phyloP scores from a whole-genome alignment of 306 rosid species.

The Gleditsia sinensis region DNA sequence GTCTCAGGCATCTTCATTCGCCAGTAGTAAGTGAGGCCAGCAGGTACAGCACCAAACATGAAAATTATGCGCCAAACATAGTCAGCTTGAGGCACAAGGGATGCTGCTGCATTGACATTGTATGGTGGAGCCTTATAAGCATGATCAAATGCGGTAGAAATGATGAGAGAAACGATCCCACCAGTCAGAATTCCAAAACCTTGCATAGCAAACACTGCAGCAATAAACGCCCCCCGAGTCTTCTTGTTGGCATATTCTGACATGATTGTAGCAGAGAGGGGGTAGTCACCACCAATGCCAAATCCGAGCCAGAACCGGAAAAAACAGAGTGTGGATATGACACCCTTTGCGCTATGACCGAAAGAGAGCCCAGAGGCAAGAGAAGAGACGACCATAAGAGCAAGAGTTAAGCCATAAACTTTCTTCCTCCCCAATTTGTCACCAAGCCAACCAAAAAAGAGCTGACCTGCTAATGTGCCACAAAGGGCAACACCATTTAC shows the following conservation, averaged over 20 bases:
- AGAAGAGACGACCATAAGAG: constrained; percentile 48
- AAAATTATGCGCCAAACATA: constrained; percentile 51
- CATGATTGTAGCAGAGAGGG: constrained; percentile 62
- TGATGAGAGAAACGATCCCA: constrained; percentile 37
- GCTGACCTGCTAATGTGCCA: constrained; percentile 45
- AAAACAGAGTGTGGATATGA: constrained; percentile 49
- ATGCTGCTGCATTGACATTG: background rate
- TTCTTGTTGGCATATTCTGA: constrained; percentile 48
- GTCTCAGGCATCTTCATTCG: constrained; percentile 50
- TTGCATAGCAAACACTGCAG: constrained; percentile 57
- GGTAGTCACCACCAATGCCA: constrained; percentile 57
- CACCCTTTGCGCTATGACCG: constrained; percentile 31
- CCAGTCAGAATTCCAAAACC: constrained; percentile 53
- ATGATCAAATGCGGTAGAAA: constrained; percentile 8
- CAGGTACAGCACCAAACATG: constrained; percentile 50
- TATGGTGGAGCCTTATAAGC: constrained; percentile 18
- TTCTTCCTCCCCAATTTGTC: constrained; percentile 54
- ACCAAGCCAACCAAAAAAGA: constrained; percentile 53
- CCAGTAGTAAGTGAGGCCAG: constrained; percentile 37
- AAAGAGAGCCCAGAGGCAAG: constrained; percentile 54
- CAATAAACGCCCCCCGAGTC: constrained; percentile 47
- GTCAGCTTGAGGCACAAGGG: constrained; percentile 37
- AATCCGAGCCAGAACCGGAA: constrained; percentile 59
- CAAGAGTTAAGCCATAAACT: constrained; percentile 50
- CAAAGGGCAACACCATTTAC: constrained; percentile 56